A percentile compares a stretch with the other conserved stretches of the same genome.
Evolutionary conservation across 257 asterid genomes (phyloP).

Genomic region (Nicotiana noctiflora): DNA sequence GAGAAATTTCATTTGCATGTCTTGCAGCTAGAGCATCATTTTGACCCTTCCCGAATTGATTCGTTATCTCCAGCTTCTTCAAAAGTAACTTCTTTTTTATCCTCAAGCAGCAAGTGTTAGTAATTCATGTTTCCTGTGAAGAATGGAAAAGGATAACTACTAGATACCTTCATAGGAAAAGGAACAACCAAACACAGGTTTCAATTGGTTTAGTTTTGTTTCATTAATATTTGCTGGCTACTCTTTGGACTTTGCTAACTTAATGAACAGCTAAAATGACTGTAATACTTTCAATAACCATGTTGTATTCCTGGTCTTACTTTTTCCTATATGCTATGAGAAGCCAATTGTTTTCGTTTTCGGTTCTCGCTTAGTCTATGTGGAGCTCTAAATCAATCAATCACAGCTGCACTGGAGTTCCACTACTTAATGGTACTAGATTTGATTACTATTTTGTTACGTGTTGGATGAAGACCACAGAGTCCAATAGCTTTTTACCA

Average conservation of each 20-base stretch:
- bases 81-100: neutral
- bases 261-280: neutral
- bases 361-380: neutral
- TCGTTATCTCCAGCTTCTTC: neutral
- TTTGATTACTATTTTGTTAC: neutral
- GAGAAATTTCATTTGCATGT: neutral
- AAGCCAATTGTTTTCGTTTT: neutral
- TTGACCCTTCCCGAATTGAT: neutral
- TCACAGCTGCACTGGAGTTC: neutral
- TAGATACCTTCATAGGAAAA: neutral
- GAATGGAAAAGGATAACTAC: neutral
- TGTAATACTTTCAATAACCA: neutral
- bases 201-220: neutral
- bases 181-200: neutral
- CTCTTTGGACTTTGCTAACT: neutral
- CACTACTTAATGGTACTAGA: neutral
- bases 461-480: neutral
- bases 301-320: neutral
- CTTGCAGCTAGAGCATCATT: neutral
- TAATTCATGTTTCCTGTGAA: neutral
- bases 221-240: neutral
- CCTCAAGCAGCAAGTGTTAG: neutral
- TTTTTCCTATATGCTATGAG: neutral
- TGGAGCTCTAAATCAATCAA: neutral
- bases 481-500: neutral